Percentiles rank a stretch among this genome's conserved stretches.
phyloP scores from a whole-genome alignment of 148 eudicot genomes.

The Drosera capensis region DNA sequence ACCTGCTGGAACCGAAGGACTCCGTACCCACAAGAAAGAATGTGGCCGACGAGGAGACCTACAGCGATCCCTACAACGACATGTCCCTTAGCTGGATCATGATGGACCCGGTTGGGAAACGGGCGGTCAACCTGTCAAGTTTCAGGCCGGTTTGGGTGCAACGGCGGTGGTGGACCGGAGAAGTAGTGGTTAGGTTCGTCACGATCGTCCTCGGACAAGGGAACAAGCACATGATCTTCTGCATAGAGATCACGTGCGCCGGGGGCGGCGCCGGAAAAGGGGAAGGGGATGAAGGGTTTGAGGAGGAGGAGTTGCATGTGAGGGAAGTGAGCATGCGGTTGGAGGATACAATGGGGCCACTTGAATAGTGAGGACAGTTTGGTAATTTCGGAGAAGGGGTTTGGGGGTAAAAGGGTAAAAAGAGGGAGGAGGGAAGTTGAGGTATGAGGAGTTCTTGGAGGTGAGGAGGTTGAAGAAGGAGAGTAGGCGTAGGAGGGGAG shows the following conservation, averaged over 20 bases:
- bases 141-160: slow-evolving; percentile 39
- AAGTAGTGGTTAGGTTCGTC: slow-evolving; percentile 44
- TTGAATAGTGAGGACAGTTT: slow-evolving; percentile 58
- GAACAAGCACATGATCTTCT: slow-evolving; percentile 29
- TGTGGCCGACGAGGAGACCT: slow-evolving; percentile 17
- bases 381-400: slow-evolving; percentile 29
- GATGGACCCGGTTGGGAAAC: slow-evolving; percentile 25
- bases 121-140: slow-evolving; percentile 45
- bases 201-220: slow-evolving; percentile 3
- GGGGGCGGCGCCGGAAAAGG: slow-evolving; percentile 33
- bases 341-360: slow-evolving; percentile 57
- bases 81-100: slow-evolving; percentile 61
- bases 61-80: slow-evolving; percentile 17
- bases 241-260: slow-evolving; percentile 52
- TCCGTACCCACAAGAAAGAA: slow-evolving; percentile 35
- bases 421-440: neutral
- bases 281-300: neutral
- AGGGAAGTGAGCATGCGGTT: slow-evolving; percentile 57
- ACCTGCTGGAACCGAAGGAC: slow-evolving; percentile 57
- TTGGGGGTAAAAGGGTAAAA: slow-evolving; percentile 10
- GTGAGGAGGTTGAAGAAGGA: slow-evolving; percentile 3
- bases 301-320: slow-evolving; percentile 27
- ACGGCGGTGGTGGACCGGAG: slow-evolving; percentile 73
- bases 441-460: slow-evolving; percentile 3
- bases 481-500: slow-evolving; percentile 1